Percentiles rank a stretch among this genome's conserved stretches.
Conservation (phyloP, 2,329 filamentous ascomycete genomes). For the Aspergillus pseudoglaucus region DNA sequence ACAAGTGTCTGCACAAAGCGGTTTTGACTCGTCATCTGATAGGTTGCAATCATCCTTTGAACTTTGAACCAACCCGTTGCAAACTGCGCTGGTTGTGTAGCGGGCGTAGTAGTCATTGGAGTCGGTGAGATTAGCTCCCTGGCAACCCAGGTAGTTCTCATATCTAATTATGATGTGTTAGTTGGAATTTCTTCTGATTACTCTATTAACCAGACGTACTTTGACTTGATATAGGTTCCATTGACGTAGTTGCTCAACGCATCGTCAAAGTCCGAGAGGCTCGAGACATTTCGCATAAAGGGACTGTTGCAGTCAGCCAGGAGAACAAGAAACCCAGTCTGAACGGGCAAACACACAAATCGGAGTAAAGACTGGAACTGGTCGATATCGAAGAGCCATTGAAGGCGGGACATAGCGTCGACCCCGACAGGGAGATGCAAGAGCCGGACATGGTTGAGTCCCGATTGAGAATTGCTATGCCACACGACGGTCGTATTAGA, state of each 20-base stretch:
- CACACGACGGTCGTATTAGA: not conserved
- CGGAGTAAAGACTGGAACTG: slow-evolving; percentile 48
- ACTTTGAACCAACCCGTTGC: slow-evolving; percentile 89
- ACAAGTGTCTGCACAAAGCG: slow-evolving; percentile 85
- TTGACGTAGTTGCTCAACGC: slow-evolving; percentile 63
- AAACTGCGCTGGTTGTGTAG: slow-evolving; percentile 86
- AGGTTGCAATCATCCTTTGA: slow-evolving; percentile 66
- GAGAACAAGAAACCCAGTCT: not conserved
- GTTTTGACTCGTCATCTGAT: slow-evolving; percentile 56
- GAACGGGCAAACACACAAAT: slow-evolving; percentile 54
- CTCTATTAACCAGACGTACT: slow-evolving; percentile 51
- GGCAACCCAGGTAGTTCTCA: slow-evolving; percentile 71
- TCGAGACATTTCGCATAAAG: slow-evolving; percentile 77
- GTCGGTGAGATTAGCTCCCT: slow-evolving; percentile 67
- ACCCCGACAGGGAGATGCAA: slow-evolving; percentile 65
- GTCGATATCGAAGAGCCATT: slow-evolving; percentile 65
- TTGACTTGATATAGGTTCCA: slow-evolving; percentile 65
- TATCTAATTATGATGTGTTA: slow-evolving; percentile 55
- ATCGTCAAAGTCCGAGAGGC: slow-evolving; percentile 71
- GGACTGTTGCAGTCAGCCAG: slow-evolving; percentile 51
- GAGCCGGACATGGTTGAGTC: slow-evolving; percentile 30
- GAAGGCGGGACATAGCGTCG: slow-evolving; percentile 67
- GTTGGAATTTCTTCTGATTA: not conserved
- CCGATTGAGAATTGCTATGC: slow-evolving; percentile 5
- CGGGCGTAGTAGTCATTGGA: slow-evolving; percentile 81